Evolutionary conservation across 257 asterid species (phyloP), one percentile per base, ranked within the genome.

Genomic region (Fraxinus pennsylvanica): DNA sequence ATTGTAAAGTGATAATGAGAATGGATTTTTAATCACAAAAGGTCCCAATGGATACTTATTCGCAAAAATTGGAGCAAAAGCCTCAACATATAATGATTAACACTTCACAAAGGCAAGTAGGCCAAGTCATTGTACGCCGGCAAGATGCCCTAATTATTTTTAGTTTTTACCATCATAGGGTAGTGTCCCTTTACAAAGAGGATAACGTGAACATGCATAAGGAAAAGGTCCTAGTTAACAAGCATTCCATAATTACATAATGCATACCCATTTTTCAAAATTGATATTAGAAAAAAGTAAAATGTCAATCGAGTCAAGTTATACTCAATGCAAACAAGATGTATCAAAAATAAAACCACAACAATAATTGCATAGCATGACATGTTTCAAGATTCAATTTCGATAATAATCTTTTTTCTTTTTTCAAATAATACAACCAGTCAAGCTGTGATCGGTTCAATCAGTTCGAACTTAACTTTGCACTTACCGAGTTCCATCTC

Each of bases 71-170:
- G 80, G 77, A 81, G 75, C 73, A 74, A 57, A 65, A 76, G 80
- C 81, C 71, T 86, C 3, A 80, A 47, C 9, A 38, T 50, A 78
- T 76, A 73, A 84, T 79, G 61, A 81, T 79, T 66, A 74, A 57
- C 57, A 76, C 76, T 76, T 81, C 81, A 76, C 76, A 76, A 79
- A 68, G 75, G 29, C 86, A 82, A 45, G 71, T 81, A 68, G 80
- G 67, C 57, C 68, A 59, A 71, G 65, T 35, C 30, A 74, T n/a
- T 73, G 57, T 68, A 68, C 59, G 74, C 75, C 69, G 68, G 43
- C 59, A 79, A 76, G 68, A 43, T 77, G 77, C 43, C 4, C 47
- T 79, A 74, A 84, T 86, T 74, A 86, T 86, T 78, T 43, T 36
- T 66, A 77, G 35, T 32, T 32, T 32, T 32, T 32, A 32, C 35